phyloP scores from a whole-genome alignment of 75 land plant genomes.

The Pinus albicaulis region DNA sequence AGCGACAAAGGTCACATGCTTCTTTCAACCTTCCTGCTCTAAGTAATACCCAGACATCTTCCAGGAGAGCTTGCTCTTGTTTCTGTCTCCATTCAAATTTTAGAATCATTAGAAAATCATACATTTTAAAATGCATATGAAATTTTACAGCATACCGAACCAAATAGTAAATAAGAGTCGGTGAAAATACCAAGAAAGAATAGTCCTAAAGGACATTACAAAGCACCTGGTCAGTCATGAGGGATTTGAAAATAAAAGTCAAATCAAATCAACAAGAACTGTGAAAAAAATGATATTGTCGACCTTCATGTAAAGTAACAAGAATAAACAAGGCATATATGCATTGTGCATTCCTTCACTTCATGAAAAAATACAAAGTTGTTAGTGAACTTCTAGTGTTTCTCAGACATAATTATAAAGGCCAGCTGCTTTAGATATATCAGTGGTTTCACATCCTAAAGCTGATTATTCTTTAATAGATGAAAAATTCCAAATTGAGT shows the following conservation, averaged over 20 bases:
- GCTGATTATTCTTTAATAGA: too few species aligned
- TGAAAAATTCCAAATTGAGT: too few species aligned
- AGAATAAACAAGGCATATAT: too few species aligned
- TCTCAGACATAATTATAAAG: too few species aligned
- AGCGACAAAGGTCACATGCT: constrained; percentile 89
- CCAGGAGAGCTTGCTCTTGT: constrained; percentile 89
- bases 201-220: neutral
- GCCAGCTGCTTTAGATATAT: too few species aligned
- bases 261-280: neutral
- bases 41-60: constrained; percentile 90
- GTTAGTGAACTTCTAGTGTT: too few species aligned
- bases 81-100: constrained; percentile 43
- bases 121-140: neutral
- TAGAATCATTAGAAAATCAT: neutral
- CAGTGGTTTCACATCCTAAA: too few species aligned
- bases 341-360: too few species aligned
- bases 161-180: neutral
- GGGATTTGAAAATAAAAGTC: neutral
- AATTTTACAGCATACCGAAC: neutral
- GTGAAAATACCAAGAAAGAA: neutral
- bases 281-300: neutral
- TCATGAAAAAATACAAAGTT: too few species aligned
- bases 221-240: too few species aligned
- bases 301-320: too few species aligned
- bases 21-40: constrained; percentile 88